Evolutionary conservation across 2,329 filamentous ascomycete species (phyloP), one percentile per base, ranked within the genome.

Genomic region (Xylaria sp.): DNA sequence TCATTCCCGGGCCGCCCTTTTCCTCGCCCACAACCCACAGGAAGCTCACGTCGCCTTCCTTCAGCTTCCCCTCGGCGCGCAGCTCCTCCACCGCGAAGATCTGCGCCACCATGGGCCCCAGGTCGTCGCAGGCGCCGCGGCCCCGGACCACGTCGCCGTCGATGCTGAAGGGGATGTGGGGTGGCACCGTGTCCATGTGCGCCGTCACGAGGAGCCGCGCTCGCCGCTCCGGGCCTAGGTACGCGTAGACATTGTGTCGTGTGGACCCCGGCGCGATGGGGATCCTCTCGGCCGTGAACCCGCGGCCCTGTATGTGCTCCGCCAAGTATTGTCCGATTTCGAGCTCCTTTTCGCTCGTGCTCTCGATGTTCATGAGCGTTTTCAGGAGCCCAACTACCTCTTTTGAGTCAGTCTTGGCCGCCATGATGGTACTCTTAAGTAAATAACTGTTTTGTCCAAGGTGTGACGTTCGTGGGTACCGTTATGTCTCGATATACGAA

Each of bases 1-100:
- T 79, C 86, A 88, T 88, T 3, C 86, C 86, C n/a, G 84, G 83
- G 0, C 86, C 86, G 9, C 82, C 83, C n/a, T 80, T 81, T 67
- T 88, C 86, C 72, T 88, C 86, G 18, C 85, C 86, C 0, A 87
- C 83, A 1, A 80, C 78, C 63, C 79, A 80, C 2, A 80, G 62
- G 25, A 80, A 71, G 18, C 74, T 75, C 5, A 77, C 70, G 58
- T 80, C 78, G 2, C 75, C 76, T 0, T 74, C 72, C 60, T 72
- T 55, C 21, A 78, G 60, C 12, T 63, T 60, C 0, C 70, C 72
- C 53, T 79, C 75, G 4, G 71, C 69, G 8, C 75, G 74, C 53
- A 80, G 69, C 67, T 78, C 76, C 59, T 79, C 76, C 1, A 83
- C 78, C 0, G 85, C 85, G 40, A 83, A 81, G 58, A 87, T 82